Evolutionary conservation across 768 basidiomycete species (phyloP).

Genomic region (Mycena haematopus): DNA sequence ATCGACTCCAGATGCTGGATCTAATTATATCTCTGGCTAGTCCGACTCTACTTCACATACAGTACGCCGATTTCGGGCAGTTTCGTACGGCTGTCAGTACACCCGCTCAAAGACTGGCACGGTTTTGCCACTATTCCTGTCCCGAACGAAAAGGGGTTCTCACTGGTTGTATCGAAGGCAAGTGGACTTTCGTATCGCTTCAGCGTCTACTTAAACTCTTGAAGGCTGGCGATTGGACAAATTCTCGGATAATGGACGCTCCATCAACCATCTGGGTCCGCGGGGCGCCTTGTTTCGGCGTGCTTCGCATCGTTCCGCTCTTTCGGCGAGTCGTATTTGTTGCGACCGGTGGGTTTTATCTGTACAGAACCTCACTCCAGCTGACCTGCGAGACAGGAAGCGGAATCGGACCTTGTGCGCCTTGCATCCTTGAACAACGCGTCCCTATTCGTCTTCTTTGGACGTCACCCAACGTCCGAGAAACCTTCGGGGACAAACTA

Average conservation of each 20-base stretch:
- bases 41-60: constrained; percentile 66
- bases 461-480: constrained; percentile 65
- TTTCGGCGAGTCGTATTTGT: constrained; percentile 64
- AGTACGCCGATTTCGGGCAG: constrained; percentile 55
- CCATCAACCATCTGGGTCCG: constrained; percentile 64
- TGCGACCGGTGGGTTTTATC: constrained; percentile 52
- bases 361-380: constrained; percentile 16
- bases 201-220: too few relatives aligned
- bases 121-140: constrained; percentile 61
- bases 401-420: constrained; percentile 67
- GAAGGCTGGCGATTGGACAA: constrained; percentile 64
- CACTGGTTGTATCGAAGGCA: constrained; percentile 55
- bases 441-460: constrained; percentile 64
- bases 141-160: constrained; percentile 56
- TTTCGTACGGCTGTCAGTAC: constrained; percentile 52
- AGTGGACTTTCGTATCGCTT: too few relatives aligned
- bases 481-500: constrained; percentile 67
- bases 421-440: constrained; percentile 56
- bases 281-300: constrained; percentile 61
- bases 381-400: constrained; percentile 33
- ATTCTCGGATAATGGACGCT: constrained; percentile 57
- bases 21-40: constrained; percentile 21
- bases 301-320: constrained; percentile 58
- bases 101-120: constrained; percentile 64
- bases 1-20: neutral